Evolutionary conservation across 495 filamentous ascomycete genomes (phyloP).

Genomic region (Penicillium ochrochloron): DNA sequence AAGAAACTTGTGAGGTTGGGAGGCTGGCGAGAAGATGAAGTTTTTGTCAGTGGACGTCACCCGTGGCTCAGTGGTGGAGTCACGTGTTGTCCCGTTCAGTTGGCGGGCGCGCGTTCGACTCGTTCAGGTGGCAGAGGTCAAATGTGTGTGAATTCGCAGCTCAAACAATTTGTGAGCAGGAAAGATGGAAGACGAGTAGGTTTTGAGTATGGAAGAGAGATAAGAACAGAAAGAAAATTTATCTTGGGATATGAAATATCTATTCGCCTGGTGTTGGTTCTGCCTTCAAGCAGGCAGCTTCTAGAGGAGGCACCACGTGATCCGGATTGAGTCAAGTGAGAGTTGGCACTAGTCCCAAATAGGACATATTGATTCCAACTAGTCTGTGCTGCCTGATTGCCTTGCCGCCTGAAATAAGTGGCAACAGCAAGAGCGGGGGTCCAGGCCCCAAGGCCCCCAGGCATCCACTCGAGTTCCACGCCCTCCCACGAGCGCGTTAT

Average conservation of each 20-base stretch:
- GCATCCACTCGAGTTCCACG: background rate
- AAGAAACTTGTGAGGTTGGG: slow-evolving; percentile 12
- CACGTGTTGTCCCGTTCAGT: slow-evolving; percentile 22
- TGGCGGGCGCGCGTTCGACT: slow-evolving; percentile 21
- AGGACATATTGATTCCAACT: slow-evolving; percentile 4
- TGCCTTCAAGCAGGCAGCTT: background rate
- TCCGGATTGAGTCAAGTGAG: background rate
- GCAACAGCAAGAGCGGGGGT: background rate
- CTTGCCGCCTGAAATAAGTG: background rate
- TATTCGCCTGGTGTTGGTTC: background rate
- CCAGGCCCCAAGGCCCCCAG: background rate
- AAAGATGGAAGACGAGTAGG: background rate
- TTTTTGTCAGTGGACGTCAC: slow-evolving; percentile 15
- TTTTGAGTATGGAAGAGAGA: background rate
- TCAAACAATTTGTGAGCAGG: background rate
- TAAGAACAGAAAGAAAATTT: background rate
- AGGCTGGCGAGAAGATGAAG: slow-evolving; percentile 17
- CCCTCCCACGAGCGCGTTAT: background rate
- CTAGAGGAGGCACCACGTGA: background rate
- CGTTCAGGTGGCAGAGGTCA: slow-evolving; percentile 3
- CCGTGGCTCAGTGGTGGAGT: slow-evolving; percentile 36
- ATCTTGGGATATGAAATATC: background rate
- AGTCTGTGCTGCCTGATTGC: background rate
- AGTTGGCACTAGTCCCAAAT: slow-evolving; percentile 3
- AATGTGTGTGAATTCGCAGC: too few species aligned